phyloP scores from a whole-genome alignment of 2,329 filamentous ascomycete genomes.

The Alternaria infectoria region DNA sequence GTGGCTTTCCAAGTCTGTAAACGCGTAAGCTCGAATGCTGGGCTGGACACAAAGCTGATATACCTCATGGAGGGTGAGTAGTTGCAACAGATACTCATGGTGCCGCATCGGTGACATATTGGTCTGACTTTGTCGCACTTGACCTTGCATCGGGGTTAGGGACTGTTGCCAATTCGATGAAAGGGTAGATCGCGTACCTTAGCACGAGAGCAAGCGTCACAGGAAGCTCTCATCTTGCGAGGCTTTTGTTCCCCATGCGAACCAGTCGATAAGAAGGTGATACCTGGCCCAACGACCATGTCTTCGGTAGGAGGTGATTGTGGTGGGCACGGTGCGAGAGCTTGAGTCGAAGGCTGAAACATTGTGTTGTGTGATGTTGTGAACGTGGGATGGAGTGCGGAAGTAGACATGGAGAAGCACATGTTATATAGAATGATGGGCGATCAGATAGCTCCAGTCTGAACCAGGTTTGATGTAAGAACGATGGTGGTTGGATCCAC shows the following conservation, averaged over 20 bases:
- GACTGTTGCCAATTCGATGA: background rate
- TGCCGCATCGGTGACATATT: conserved; percentile 45
- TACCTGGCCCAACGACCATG: conserved; percentile 29
- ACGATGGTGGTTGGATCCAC: conserved; percentile 31
- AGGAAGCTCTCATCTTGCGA: conserved; percentile 48
- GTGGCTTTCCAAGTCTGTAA: conserved; percentile 43
- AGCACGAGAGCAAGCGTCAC: conserved; percentile 47
- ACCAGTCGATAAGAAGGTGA: conserved; percentile 26
- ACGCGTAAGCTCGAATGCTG: conserved; percentile 19
- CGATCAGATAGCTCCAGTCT: conserved; percentile 20
- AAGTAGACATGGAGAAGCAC: conserved; percentile 24
- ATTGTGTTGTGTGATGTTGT: conserved; percentile 26
- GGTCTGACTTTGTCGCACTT: conserved; percentile 48
- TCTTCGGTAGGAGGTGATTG: conserved; percentile 33
- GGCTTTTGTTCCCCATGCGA: conserved; percentile 37
- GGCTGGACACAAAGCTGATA: background rate
- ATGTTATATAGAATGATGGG: conserved; percentile 41
- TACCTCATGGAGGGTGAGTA: conserved; percentile 51
- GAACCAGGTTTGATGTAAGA: conserved; percentile 24
- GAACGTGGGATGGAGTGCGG: conserved; percentile 17
- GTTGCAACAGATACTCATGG: conserved; percentile 49
- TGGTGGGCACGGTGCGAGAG: conserved; percentile 27
- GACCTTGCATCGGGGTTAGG: conserved; percentile 28
- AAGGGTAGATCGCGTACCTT: conserved; percentile 25
- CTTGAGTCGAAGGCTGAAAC: conserved; percentile 40